Evolutionary conservation across 495 filamentous ascomycete genomes (phyloP), one percentile per base, ranked within the genome.

Genomic region (Podospora comata): DNA sequence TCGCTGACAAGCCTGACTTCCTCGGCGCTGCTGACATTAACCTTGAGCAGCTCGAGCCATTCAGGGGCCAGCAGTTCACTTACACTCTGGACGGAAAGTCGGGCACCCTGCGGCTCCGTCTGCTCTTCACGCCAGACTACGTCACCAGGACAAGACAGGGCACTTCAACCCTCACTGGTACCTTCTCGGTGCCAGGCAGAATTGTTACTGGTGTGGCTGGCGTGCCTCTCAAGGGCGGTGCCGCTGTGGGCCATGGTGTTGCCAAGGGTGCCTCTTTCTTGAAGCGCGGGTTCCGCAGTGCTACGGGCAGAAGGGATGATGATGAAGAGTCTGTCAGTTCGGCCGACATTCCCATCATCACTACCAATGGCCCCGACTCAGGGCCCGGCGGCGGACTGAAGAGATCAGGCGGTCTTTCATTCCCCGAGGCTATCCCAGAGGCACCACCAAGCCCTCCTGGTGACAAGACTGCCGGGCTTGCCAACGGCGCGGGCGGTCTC

Each of bases 81-180:
- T 85, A 94, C n/a, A 82, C 82, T 26, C 83, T 98, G 3, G 91
- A 97, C 75, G 96, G 95, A 20, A 97, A 97, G 77, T 95, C 90
- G 1, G 95, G 95, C 23, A 84, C 86, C 11, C 83, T 99, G 44
- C 87, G 91, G 48, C 78, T 99, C 64, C 91, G 90, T 68, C 84
- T 97, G 70, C 82, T 97, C n/a, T 99, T 99, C 88, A 94, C 91
- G 70, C 91, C 96, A 3, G 88, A 90, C 79, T 99, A 97, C 72
- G 92, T 99, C 67, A 89, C 89, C 18, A 89, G 96, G 61, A 86
- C 92, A 13, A 87, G 92, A 44, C 92, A 97, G 78, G 95, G 96
- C 57, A 95, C 94, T 0, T 91, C 91, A 3, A 97, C 95, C 4
- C 96, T 99, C 84, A 89, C 88, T 4, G 95, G 95, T 16, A 97